Percentiles rank a stretch among this genome's conserved stretches.
These are phyloP conservation scores for Papilionanthe hybrid DNA, from an alignment of 116 monocot genomes.

Conservation along the genomic window DNA sequence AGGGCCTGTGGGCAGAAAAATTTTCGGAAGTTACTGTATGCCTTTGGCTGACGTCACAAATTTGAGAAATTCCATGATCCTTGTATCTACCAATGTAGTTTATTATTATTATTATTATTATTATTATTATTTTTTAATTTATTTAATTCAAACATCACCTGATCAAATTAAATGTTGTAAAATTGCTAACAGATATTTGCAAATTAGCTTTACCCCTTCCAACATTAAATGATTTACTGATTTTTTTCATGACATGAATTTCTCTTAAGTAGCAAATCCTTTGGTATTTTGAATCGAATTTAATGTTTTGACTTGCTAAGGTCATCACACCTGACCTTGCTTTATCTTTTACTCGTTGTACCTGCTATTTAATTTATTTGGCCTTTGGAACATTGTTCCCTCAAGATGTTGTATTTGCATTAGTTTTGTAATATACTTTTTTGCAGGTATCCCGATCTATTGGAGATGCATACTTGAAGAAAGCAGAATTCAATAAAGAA, in stretches of 20 bases:
- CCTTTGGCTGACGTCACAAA: background rate
- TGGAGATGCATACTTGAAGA: slow-evolving; percentile 40
- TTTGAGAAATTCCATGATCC: background rate
- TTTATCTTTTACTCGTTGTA: background rate
- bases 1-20: background rate
- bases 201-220: background rate
- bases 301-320: background rate
- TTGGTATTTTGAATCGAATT: background rate
- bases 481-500: slow-evolving; percentile 27
- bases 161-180: background rate
- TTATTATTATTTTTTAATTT: background rate
- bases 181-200: background rate
- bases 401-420: background rate
- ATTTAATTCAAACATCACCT: background rate
- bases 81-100: background rate
- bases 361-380: background rate
- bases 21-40: background rate
- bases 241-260: background rate
- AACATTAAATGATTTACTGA: background rate
- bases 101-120: too few species aligned
- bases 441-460: slow-evolving; percentile 39
- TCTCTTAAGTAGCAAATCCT: background rate
- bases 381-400: background rate
- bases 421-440: background rate
- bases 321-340: background rate